phyloP scores from a whole-genome alignment of 75 land plant genomes.

The Isoetes taiwanensis region DNA sequence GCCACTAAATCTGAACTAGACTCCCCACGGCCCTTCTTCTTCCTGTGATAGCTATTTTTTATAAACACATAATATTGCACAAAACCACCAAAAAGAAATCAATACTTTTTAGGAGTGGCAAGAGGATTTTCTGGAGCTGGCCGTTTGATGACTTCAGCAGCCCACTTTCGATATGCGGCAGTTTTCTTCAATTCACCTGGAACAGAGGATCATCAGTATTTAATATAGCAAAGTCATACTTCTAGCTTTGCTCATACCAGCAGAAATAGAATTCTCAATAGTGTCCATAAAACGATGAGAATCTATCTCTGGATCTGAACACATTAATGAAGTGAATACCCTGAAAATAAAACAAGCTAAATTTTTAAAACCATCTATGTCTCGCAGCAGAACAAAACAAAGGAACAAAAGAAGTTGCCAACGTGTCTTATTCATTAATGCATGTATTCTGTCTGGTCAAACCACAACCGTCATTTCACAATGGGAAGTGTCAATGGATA shows the following conservation, averaged over 20 bases:
- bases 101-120: slow-evolving; percentile 26
- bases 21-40: slow-evolving; percentile 11
- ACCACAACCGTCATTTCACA: too few species aligned
- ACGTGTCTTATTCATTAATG: too few species aligned
- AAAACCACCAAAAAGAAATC: not conserved
- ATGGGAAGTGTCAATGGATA: too few species aligned
- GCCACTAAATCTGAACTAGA: slow-evolving; percentile 14
- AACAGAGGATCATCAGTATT: not conserved
- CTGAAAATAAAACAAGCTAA: too few species aligned
- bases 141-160: slow-evolving; percentile 38
- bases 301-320: slow-evolving; percentile 73
- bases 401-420: too few species aligned
- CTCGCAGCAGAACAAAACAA: too few species aligned
- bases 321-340: slow-evolving; percentile 66
- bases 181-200: slow-evolving; percentile 60
- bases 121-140: slow-evolving; percentile 59
- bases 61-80: not conserved
- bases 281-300: slow-evolving; percentile 84
- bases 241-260: slow-evolving; percentile 26
- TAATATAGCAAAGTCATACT: not conserved
- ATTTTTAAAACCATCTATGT: too few species aligned
- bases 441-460: too few species aligned
- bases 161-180: slow-evolving; percentile 68
- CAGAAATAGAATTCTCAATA: slow-evolving; percentile 64
- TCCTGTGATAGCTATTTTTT: slow-evolving; percentile 14